phyloP scores from a whole-genome alignment of 2,329 filamentous ascomycete genomes.

The Ophiostoma perfectum region DNA sequence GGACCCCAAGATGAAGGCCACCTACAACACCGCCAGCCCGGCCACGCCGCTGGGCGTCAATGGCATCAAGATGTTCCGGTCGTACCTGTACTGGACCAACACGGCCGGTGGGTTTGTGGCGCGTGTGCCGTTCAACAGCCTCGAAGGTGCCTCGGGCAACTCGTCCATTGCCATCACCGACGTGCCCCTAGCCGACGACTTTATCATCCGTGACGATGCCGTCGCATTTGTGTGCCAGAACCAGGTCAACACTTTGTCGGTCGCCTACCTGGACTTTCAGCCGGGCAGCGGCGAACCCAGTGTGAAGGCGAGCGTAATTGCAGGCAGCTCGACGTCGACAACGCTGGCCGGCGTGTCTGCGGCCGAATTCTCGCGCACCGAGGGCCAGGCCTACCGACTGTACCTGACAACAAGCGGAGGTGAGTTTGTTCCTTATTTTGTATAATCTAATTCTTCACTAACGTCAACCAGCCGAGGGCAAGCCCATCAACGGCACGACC shows the following conservation, averaged over 20 bases:
- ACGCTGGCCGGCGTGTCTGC: slow-evolving; percentile 1
- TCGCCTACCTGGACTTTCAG: background rate
- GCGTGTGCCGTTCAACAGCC: background rate
- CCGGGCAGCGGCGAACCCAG: background rate
- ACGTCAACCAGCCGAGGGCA: background rate
- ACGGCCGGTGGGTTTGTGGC: background rate
- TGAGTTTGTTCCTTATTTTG: background rate
- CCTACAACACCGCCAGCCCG: background rate
- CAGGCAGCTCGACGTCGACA: background rate
- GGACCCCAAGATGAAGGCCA: background rate
- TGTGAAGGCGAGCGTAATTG: background rate
- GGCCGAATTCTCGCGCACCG: background rate
- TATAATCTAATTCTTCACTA: background rate
- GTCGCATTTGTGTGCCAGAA: slow-evolving; percentile 3
- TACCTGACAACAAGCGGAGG: background rate
- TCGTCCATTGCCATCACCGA: background rate
- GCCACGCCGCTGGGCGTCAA: slow-evolving; percentile 6
- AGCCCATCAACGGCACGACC: background rate
- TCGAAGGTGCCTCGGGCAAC: background rate
- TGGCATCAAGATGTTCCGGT: slow-evolving; percentile 3
- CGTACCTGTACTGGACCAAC: background rate
- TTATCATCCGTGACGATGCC: background rate
- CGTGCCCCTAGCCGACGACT: background rate
- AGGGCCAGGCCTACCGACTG: background rate
- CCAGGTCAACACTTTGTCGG: background rate